Conservation (phyloP, 352 stramenopile genomes). For the Chrysophaeum taylorii region DNA sequence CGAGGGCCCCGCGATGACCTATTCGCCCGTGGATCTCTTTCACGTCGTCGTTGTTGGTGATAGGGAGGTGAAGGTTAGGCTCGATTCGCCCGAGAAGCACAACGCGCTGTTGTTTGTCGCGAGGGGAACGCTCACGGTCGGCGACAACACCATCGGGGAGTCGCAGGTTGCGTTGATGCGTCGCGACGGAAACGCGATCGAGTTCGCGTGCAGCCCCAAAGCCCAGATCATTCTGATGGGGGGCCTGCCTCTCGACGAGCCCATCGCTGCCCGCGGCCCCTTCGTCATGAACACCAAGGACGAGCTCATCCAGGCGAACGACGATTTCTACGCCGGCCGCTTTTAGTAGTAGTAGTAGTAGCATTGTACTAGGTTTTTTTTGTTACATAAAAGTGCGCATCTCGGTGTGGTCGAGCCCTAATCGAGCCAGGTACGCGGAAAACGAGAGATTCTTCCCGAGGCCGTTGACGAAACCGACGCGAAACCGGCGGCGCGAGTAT, state of each 20-base stretch:
- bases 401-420: no score
- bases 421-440: no score
- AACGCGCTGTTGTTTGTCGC: slow-evolving; percentile 51
- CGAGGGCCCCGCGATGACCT: slow-evolving; percentile 45
- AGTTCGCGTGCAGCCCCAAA: slow-evolving; percentile 27
- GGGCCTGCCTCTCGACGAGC: slow-evolving; percentile 29
- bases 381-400: slow-evolving; percentile 19
- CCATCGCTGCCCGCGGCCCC: slow-evolving; percentile 51
- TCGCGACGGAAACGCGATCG: slow-evolving; percentile 35
- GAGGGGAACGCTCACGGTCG: slow-evolving; percentile 29
- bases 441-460: no score
- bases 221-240: slow-evolving; percentile 49
- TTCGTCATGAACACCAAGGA: slow-evolving; percentile 66
- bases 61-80: slow-evolving; percentile 31
- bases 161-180: slow-evolving; percentile 48
- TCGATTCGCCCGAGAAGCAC: slow-evolving; percentile 41
- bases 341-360: no score
- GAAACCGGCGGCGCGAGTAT: no score
- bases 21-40: slow-evolving; percentile 47
- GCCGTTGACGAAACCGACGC: no score
- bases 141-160: slow-evolving; percentile 29
- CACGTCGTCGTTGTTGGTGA: slow-evolving; percentile 40
- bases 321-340: slow-evolving; percentile 47
- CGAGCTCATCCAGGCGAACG: slow-evolving; percentile 51
- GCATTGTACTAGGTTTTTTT: slow-evolving; percentile 14